phyloP scores from a whole-genome alignment of 768 basidiomycete genomes.

The Tulasnella sp. region DNA sequence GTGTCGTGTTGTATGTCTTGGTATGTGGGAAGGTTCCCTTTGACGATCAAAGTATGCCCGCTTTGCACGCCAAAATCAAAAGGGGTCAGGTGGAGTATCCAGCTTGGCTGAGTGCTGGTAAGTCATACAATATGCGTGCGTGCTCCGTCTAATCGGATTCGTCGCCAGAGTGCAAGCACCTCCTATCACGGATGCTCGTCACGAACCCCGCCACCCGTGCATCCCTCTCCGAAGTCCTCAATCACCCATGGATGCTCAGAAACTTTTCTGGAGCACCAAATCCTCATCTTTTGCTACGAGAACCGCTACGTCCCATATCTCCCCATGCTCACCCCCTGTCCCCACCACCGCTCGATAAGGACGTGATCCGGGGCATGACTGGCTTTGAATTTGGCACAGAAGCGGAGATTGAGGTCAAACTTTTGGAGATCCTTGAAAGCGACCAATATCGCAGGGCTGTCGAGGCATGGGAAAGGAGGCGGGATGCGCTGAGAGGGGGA shows the following conservation, averaged over 20 bases:
- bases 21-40: slow-evolving; percentile 99
- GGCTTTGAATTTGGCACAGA: slow-evolving; percentile 94
- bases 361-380: slow-evolving; percentile 80
- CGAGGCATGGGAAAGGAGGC: slow-evolving; percentile 56
- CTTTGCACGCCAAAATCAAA: slow-evolving; percentile 97
- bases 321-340: background rate
- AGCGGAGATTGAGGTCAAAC: slow-evolving; percentile 67
- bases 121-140: too few relatives aligned
- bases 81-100: slow-evolving; percentile 94
- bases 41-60: slow-evolving; percentile 99
- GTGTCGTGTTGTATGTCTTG: slow-evolving; percentile 92
- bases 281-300: slow-evolving; percentile 74
- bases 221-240: slow-evolving; percentile 67
- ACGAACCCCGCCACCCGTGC: slow-evolving; percentile 82
- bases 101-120: slow-evolving; percentile 88
- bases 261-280: slow-evolving; percentile 72
- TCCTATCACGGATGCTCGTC: slow-evolving; percentile 91
- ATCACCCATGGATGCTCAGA: slow-evolving; percentile 87
- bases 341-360: slow-evolving; percentile 72
- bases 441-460: slow-evolving; percentile 67
- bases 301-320: slow-evolving; percentile 51
- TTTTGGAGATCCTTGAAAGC: slow-evolving; percentile 59
- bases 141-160: background rate
- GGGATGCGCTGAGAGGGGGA: slow-evolving; percentile 21
- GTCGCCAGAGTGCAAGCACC: slow-evolving; percentile 77